A percentile compares a stretch with the other conserved stretches of the same genome.
Conservation (phyloP, 2,329 filamentous ascomycete species). For the Alternaria sp. region DNA sequence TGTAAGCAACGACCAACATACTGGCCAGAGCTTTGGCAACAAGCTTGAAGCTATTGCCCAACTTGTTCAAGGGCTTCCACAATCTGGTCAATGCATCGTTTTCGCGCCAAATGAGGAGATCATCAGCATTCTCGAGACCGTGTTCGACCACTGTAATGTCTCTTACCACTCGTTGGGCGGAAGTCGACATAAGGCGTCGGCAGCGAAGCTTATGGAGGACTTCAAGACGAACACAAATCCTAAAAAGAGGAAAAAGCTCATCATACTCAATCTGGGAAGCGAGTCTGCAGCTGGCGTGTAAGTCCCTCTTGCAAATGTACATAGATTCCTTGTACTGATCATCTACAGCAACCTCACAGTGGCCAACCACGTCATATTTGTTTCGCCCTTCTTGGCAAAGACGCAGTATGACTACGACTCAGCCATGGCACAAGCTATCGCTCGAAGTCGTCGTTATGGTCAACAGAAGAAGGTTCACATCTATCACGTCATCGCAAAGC, state of each 20-base stretch:
- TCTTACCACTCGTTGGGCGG: conserved; percentile 20
- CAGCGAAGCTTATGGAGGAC: conserved; percentile 31
- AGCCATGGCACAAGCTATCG: conserved; percentile 68
- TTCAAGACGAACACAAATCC: conserved; percentile 35
- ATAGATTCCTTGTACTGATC: neutral
- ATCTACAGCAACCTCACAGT: conserved; percentile 63
- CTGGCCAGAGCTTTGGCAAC: conserved; percentile 30
- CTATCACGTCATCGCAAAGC: conserved; percentile 81
- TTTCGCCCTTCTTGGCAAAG: conserved; percentile 60
- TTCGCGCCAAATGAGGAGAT: conserved; percentile 34
- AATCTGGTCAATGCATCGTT: conserved; percentile 33
- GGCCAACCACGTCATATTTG: conserved; percentile 70
- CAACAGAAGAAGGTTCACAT: conserved; percentile 65
- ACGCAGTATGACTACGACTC: conserved; percentile 63
- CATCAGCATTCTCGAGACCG: conserved; percentile 20
- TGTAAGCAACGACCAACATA: too few species aligned
- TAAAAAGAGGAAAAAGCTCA: conserved; percentile 52
- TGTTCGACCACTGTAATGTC: conserved; percentile 26
- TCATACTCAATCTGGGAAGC: conserved; percentile 64
- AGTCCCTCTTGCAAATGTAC: conserved; percentile 36
- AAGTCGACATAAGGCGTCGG: conserved; percentile 11
- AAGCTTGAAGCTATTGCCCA: conserved; percentile 33
- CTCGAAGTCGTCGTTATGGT: conserved; percentile 64
- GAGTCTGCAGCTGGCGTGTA: conserved; percentile 67
- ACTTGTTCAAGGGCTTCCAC: conserved; percentile 8